Conservation (phyloP, 2,329 filamentous ascomycete species). For the Hypoxylon sp. region DNA sequence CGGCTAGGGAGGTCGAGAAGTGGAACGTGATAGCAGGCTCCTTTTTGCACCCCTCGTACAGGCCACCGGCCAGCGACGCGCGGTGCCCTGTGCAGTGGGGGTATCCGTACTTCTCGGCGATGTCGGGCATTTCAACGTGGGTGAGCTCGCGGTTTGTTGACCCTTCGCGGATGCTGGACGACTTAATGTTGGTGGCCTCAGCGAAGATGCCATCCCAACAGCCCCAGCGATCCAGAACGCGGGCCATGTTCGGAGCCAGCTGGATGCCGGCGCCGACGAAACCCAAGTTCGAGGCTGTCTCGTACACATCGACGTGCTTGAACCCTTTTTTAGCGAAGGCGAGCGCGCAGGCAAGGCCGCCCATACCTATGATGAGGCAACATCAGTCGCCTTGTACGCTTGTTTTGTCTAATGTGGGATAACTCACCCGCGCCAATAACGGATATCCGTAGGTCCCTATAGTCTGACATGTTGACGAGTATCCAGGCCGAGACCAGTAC, state of each 20-base stretch:
- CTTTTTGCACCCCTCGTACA: slow-evolving; percentile 78
- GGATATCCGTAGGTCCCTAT: slow-evolving; percentile 57
- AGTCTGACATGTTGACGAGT: slow-evolving; percentile 49
- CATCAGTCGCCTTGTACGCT: slow-evolving; percentile 21
- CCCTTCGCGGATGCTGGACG: slow-evolving; percentile 82
- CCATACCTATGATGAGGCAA: slow-evolving; percentile 72
- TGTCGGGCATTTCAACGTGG: slow-evolving; percentile 77
- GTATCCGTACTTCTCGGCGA: slow-evolving; percentile 76
- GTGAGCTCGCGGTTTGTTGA: slow-evolving; percentile 76
- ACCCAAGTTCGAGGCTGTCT: slow-evolving; percentile 78
- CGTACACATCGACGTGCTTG: slow-evolving; percentile 78
- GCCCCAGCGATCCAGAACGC: slow-evolving; percentile 78
- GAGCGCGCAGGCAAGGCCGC: slow-evolving; percentile 78
- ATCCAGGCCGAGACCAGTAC: slow-evolving; percentile 15
- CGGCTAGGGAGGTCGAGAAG: slow-evolving; percentile 70
- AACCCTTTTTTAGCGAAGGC: slow-evolving; percentile 83
- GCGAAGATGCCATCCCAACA: slow-evolving; percentile 75
- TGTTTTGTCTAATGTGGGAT: slow-evolving; percentile 4
- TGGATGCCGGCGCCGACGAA: slow-evolving; percentile 91
- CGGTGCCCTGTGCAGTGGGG: slow-evolving; percentile 86
- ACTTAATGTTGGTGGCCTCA: slow-evolving; percentile 77
- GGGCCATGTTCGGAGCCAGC: slow-evolving; percentile 83
- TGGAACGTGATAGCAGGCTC: slow-evolving; percentile 76
- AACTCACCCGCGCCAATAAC: slow-evolving; percentile 63
- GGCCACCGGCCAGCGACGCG: slow-evolving; percentile 74